Conservation (phyloP, 2,329 filamentous ascomycete genomes). For the Pseudogymnoascus sp. region DNA sequence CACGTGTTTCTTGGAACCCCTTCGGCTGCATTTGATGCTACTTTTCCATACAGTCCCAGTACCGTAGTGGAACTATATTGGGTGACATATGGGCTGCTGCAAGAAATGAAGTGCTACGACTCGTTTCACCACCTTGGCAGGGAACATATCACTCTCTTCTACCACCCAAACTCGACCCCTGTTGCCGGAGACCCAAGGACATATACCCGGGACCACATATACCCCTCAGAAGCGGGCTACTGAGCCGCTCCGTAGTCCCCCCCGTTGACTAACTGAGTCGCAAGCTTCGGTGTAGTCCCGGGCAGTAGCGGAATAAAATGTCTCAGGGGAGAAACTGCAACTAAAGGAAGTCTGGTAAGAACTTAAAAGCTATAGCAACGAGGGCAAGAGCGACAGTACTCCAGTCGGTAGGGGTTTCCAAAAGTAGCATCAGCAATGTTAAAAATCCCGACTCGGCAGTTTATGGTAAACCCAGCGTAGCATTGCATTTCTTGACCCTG, state of each 20-base stretch:
- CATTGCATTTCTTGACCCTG: not conserved
- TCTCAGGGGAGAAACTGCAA: not conserved
- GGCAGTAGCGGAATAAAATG: not conserved
- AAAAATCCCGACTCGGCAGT: slow-evolving; percentile 1
- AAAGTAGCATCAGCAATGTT: not conserved
- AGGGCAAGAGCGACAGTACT: not conserved
- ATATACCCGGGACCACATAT: slow-evolving; percentile 7
- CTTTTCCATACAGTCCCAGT: not conserved
- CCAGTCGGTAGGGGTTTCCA: too few relatives aligned
- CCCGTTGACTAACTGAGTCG: not conserved
- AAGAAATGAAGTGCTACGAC: not conserved
- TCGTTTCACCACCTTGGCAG: not conserved
- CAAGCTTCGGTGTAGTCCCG: not conserved
- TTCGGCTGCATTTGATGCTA: not conserved
- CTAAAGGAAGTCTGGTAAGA: not conserved
- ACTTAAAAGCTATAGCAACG: not conserved
- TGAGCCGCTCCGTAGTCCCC: not conserved
- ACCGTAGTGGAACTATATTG: not conserved
- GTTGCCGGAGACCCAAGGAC: not conserved
- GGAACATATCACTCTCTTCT: not conserved
- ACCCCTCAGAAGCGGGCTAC: not conserved
- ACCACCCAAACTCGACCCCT: not conserved
- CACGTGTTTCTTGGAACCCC: not conserved
- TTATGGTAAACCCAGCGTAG: not conserved
- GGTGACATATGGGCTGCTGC: not conserved